Evolutionary conservation across 805 yeast genomes (phyloP).

Genomic region (Metschnikowia vanudenii): DNA sequence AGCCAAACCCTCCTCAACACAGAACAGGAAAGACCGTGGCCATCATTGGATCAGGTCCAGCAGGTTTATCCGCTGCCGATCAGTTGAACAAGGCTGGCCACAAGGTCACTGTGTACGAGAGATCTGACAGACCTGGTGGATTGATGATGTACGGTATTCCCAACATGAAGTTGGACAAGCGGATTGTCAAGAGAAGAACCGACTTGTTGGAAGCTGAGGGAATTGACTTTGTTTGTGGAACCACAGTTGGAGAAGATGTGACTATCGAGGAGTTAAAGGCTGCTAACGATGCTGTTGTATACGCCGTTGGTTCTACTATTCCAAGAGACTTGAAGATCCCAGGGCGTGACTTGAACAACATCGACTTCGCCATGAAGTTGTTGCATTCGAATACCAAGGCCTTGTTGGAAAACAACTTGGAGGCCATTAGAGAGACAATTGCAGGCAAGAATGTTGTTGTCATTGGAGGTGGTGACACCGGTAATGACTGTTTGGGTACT

Average conservation of each 20-base stretch:
- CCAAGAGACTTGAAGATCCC: constrained; percentile 94
- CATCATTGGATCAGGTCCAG: constrained; percentile 93
- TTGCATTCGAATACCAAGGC: constrained; percentile 88
- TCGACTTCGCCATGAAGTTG: constrained; percentile 92
- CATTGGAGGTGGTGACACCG: constrained; percentile 99
- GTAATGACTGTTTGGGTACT: constrained; percentile 98
- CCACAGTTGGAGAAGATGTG: constrained; percentile 83
- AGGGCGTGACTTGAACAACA: constrained; percentile 86
- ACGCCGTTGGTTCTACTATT: constrained; percentile 93
- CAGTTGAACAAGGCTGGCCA: constrained; percentile 97
- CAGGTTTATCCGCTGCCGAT: constrained; percentile 96
- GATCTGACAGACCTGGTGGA: constrained; percentile 96
- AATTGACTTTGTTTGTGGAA: constrained; percentile 68
- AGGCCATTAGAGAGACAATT: constrained; percentile 65
- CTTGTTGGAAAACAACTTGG: constrained; percentile 75
- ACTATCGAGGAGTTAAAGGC: constrained; percentile 65
- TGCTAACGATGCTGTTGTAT: constrained; percentile 76
- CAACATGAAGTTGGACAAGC: constrained; percentile 95
- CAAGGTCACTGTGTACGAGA: constrained; percentile 84
- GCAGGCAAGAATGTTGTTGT: constrained; percentile 91
- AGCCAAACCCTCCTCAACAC: constrained; percentile 70
- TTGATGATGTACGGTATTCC: constrained; percentile 98
- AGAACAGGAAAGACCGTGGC: constrained; percentile 89
- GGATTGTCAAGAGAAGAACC: constrained; percentile 88
- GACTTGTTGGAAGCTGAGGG: constrained; percentile 92